Evolutionary conservation across 1,284 basidiomycete species (phyloP).

Genomic region (Salmacisia buchloeana): DNA sequence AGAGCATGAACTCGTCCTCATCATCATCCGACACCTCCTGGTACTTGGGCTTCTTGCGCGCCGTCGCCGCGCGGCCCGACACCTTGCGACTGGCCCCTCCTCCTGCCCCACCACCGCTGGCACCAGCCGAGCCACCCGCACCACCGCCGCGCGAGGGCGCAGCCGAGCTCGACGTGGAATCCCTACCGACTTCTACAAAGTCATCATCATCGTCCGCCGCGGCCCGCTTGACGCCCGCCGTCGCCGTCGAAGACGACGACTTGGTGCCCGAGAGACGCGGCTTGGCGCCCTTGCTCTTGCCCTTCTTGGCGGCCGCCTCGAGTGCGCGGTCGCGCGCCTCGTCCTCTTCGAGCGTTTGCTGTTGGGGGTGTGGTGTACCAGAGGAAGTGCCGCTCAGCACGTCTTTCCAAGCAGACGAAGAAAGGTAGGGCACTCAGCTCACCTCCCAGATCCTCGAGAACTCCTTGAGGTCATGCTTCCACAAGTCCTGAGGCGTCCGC

Average conservation of each 20-base stretch:
- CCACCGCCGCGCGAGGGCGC: too few relatives aligned
- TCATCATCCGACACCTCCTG: constrained; percentile 4
- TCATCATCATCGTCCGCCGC: neutral
- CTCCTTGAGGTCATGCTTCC: constrained; percentile 80
- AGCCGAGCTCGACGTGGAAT: neutral
- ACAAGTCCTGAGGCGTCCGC: constrained; percentile 75
- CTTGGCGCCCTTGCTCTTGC: constrained; percentile 7
- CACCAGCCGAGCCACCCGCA: too few relatives aligned
- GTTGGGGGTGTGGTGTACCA: too few relatives aligned
- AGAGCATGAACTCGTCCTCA: neutral
- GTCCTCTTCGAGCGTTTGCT: neutral
- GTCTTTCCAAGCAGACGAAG: neutral
- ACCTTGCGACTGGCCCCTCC: too few relatives aligned
- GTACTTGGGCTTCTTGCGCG: constrained; percentile 1
- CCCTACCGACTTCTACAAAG: too few relatives aligned
- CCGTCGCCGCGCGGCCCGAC: constrained; percentile 4
- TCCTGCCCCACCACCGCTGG: too few relatives aligned
- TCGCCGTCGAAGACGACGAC: too few relatives aligned
- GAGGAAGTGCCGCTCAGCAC: neutral
- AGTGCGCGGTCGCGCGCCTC: neutral
- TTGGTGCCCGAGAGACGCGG: too few relatives aligned
- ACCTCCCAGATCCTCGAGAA: constrained; percentile 81
- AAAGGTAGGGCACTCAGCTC: neutral
- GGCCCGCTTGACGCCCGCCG: too few relatives aligned
- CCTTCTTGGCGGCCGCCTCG: neutral